A percentile compares a stretch with the other conserved stretches of the same genome.
These are phyloP conservation scores for Candida sp. DNA, from an alignment of 1,139 yeast genomes.

Conservation along the genomic window DNA sequence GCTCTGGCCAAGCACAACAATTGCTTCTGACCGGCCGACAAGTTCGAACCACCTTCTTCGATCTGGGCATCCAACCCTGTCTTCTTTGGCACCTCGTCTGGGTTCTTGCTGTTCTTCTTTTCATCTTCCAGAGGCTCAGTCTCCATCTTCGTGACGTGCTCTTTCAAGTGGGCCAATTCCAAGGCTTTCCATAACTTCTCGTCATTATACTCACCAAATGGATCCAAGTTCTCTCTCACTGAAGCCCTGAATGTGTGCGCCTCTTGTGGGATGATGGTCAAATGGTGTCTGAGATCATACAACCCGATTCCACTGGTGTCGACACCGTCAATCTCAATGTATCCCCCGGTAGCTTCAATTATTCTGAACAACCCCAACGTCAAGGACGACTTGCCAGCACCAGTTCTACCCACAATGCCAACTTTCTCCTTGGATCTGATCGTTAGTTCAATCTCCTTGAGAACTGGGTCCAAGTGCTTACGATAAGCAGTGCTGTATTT, in stretches of 20 bases:
- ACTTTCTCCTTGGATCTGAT: constrained; percentile 34
- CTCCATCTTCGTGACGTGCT: constrained; percentile 39
- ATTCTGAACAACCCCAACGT: constrained; percentile 38
- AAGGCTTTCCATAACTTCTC: constrained; percentile 59
- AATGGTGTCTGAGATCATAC: constrained; percentile 54
- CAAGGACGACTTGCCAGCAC: constrained; percentile 40
- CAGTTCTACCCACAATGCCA: constrained; percentile 42
- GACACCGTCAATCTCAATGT: constrained; percentile 49
- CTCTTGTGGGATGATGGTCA: constrained; percentile 74
- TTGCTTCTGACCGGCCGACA: constrained; percentile 82
- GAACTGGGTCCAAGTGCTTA: constrained; percentile 35
- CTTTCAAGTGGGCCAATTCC: constrained; percentile 56
- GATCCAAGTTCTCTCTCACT: constrained; percentile 64
- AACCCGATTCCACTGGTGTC: constrained; percentile 53
- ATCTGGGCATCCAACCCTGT: constrained; percentile 47
- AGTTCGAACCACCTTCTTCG: constrained; percentile 73
- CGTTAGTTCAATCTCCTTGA: constrained; percentile 26
- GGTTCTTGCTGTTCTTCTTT: constrained; percentile 21
- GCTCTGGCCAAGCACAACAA: constrained; percentile 79
- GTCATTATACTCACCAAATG: constrained; percentile 53
- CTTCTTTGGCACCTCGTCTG: constrained; percentile 27
- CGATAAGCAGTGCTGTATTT: constrained; percentile 35
- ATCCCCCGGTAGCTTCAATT: constrained; percentile 33
- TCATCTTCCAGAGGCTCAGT: constrained; percentile 26
- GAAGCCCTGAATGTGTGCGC: constrained; percentile 71